Conservation (phyloP, 2,329 filamentous ascomycete genomes). For the Exophiala calicioides region DNA sequence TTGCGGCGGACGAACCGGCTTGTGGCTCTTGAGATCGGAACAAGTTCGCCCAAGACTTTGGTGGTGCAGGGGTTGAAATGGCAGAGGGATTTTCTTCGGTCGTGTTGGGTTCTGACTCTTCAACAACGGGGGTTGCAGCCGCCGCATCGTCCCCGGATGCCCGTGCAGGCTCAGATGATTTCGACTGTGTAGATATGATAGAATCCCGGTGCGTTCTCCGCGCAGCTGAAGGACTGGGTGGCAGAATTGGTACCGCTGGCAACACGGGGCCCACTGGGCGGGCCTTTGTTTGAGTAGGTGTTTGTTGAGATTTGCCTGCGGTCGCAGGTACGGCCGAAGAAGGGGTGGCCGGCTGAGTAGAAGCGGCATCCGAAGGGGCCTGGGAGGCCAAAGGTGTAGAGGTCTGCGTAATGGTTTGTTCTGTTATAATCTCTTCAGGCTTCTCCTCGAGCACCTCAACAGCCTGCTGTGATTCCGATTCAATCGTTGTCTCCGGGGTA, state of each 20-base stretch:
- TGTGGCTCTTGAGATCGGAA: conserved; percentile 55
- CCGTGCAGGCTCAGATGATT: conserved; percentile 31
- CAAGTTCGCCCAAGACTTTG: conserved; percentile 69
- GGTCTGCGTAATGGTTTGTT: conserved; percentile 39
- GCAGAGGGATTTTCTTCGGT: conserved; percentile 39
- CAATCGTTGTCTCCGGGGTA: conserved; percentile 41
- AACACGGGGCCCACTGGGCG: conserved; percentile 42
- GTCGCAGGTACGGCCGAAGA: conserved; percentile 50
- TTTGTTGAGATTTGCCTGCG: conserved; percentile 35
- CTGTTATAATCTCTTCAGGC: conserved; percentile 10
- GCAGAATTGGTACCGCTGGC: conserved; percentile 53
- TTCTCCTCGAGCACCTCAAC: conserved; percentile 28
- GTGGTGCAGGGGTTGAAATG: conserved; percentile 47
- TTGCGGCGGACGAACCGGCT: conserved; percentile 34
- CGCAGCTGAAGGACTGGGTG: conserved; percentile 39
- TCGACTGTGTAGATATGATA: conserved; percentile 38
- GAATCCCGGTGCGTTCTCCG: conserved; percentile 41
- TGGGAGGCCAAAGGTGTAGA: conserved; percentile 62
- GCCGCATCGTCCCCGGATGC: conserved; percentile 13
- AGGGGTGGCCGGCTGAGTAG: conserved; percentile 57
- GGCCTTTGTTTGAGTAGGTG: conserved; percentile 36
- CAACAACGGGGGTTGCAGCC: no score
- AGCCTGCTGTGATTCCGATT: conserved; percentile 20
- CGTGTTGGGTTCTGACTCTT: conserved; percentile 12
- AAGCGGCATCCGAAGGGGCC: conserved; percentile 58